Conservation (phyloP, 139 green algal genomes). For the Chlamydomonas incerta region DNA sequence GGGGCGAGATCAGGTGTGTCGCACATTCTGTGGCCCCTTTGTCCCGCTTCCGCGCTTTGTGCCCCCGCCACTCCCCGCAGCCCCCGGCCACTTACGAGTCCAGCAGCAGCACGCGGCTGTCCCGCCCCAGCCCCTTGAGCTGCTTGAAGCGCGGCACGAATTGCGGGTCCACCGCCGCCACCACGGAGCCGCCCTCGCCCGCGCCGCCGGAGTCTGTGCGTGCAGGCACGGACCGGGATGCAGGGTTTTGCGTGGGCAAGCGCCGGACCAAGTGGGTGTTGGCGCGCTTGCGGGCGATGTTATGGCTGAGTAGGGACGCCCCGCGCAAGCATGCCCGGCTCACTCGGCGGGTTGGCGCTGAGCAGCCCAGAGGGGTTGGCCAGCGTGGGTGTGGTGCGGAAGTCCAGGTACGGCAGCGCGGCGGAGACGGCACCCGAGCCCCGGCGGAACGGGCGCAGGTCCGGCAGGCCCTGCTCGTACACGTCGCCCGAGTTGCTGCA, state of each 20-base stretch:
- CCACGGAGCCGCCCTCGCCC: not conserved
- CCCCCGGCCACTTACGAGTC: slow-evolving; percentile 39
- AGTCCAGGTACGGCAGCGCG: slow-evolving; percentile 9
- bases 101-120: slow-evolving; percentile 12
- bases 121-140: not conserved
- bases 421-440: not conserved
- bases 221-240: too few species aligned
- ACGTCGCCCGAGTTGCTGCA: slow-evolving; percentile 1
- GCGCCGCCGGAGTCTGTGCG: not conserved
- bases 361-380: slow-evolving; percentile 10
- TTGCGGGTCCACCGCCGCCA: slow-evolving; percentile 1
- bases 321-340: too few species aligned
- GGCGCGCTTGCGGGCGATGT: too few species aligned
- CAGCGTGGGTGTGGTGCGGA: slow-evolving; percentile 22
- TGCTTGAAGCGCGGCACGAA: slow-evolving; percentile 7
- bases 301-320: too few species aligned
- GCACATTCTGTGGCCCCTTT: too few species aligned
- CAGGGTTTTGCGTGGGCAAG: too few species aligned
- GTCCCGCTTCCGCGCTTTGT: too few species aligned
- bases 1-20: too few species aligned
- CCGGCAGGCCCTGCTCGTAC: slow-evolving; percentile 3
- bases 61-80: too few species aligned
- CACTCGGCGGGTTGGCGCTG: too few species aligned
- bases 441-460: slow-evolving; percentile 38
- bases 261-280: too few species aligned